Evolutionary conservation across 352 stramenopile genomes (phyloP).

Genomic region (Blastocystis sp.): DNA sequence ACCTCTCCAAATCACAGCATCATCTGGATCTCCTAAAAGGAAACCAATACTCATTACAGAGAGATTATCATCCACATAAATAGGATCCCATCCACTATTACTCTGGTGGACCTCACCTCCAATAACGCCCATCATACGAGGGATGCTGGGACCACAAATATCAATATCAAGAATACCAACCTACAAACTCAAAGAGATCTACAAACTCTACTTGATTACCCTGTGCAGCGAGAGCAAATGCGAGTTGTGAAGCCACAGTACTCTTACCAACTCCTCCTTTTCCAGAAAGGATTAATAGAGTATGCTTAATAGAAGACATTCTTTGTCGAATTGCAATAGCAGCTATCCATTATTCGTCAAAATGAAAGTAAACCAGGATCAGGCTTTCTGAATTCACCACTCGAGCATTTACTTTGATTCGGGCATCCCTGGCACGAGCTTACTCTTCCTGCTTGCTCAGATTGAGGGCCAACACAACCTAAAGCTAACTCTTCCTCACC

Average conservation of each 20-base stretch:
- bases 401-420: slow-evolving; percentile 91
- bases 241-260: slow-evolving; percentile 95
- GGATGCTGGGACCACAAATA: slow-evolving; percentile 96
- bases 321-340: slow-evolving; percentile 72
- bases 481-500: slow-evolving; percentile 50
- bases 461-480: slow-evolving; percentile 89
- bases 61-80: slow-evolving; percentile 96
- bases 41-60: slow-evolving; percentile 99
- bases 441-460: slow-evolving; percentile 87
- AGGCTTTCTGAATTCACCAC: slow-evolving; percentile 80
- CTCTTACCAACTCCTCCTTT: slow-evolving; percentile 99
- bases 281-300: slow-evolving; percentile 95
- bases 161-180: slow-evolving; percentile 97
- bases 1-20: slow-evolving; percentile 98
- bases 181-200: background rate
- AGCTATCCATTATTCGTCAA: slow-evolving; percentile 50
- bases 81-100: slow-evolving; percentile 94
- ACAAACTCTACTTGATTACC: slow-evolving; percentile 81
- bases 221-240: slow-evolving; percentile 87
- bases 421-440: slow-evolving; percentile 91
- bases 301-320: slow-evolving; percentile 90
- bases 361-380: slow-evolving; percentile 75
- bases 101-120: slow-evolving; percentile 93
- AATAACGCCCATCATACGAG: slow-evolving; percentile 89
- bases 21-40: slow-evolving; percentile 91